Evolutionary conservation across 2,329 filamentous ascomycete genomes (phyloP).

Genomic region (Fusarium sp.): DNA sequence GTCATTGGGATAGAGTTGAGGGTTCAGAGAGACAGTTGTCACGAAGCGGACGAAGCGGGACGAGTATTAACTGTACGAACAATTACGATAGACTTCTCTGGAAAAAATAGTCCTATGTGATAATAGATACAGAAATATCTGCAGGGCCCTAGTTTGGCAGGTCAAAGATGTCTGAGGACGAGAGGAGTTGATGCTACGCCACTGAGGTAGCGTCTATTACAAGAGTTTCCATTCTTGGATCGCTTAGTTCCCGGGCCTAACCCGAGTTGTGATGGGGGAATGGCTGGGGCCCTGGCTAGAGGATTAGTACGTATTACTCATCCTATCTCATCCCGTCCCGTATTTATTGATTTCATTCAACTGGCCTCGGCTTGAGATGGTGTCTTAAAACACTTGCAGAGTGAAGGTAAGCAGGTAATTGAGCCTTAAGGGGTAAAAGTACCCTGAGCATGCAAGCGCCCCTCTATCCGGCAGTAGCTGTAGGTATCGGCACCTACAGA

Average conservation of each 20-base stretch:
- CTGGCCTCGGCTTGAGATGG: background rate
- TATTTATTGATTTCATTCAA: background rate
- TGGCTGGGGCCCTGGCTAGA: constrained; percentile 30
- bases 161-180: constrained; percentile 1
- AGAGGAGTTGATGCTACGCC: constrained; percentile 18
- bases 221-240: constrained; percentile 41
- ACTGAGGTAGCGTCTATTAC: constrained; percentile 33
- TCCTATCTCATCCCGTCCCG: background rate
- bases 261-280: constrained; percentile 23
- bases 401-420: background rate
- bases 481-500: background rate
- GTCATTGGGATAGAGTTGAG: background rate
- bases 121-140: background rate
- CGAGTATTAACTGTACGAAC: background rate
- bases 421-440: background rate
- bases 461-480: constrained; percentile 14
- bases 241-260: constrained; percentile 38
- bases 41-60: background rate
- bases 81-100: background rate
- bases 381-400: constrained; percentile 13
- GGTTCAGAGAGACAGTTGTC: background rate
- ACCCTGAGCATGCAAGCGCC: background rate
- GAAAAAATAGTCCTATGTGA: background rate
- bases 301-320: constrained; percentile 2
- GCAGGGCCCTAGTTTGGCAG: background rate